These are phyloP conservation scores for Bryum argenteum DNA, from an alignment of 225 moss, liverwort and hornwort species.

Conservation along the genomic window DNA sequence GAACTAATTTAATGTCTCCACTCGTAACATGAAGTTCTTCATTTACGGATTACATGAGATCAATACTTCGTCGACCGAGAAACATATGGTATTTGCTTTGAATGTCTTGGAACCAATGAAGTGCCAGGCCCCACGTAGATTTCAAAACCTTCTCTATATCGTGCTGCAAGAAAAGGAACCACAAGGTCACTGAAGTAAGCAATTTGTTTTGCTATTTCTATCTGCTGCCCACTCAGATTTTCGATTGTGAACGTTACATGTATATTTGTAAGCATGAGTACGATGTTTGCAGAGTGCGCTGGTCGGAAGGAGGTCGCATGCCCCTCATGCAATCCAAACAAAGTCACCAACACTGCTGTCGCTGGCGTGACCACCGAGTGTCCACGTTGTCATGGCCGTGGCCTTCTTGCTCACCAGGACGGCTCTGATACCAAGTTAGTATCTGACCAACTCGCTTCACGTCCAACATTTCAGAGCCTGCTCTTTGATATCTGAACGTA, in stretches of 20 bases:
- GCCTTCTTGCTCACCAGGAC: slow-evolving; percentile 87
- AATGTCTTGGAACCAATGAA: too few species aligned
- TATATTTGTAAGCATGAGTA: too few species aligned
- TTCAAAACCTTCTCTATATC: too few species aligned
- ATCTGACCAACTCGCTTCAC: not conserved
- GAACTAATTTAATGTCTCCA: not conserved
- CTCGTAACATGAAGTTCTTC: slow-evolving; percentile 9
- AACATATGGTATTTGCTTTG: not conserved
- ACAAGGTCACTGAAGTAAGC: too few species aligned
- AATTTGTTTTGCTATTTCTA: too few species aligned
- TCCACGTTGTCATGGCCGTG: slow-evolving; percentile 72
- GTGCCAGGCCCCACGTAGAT: too few species aligned
- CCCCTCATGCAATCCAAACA: slow-evolving; percentile 60
- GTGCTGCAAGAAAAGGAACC: too few species aligned
- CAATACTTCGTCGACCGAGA: not conserved
- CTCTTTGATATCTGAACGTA: not conserved
- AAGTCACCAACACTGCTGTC: slow-evolving; percentile 45
- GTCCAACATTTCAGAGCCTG: not conserved
- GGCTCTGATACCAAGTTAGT: slow-evolving; percentile 86
- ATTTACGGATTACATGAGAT: slow-evolving; percentile 3
- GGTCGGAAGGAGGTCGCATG: slow-evolving; percentile 73
- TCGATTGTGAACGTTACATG: too few species aligned
- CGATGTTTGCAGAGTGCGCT: slow-evolving; percentile 57
- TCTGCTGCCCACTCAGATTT: too few species aligned
- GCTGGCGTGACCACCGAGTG: slow-evolving; percentile 58